Conservation (phyloP, 768 basidiomycete genomes). For the Leccinellum rugosiceps region DNA sequence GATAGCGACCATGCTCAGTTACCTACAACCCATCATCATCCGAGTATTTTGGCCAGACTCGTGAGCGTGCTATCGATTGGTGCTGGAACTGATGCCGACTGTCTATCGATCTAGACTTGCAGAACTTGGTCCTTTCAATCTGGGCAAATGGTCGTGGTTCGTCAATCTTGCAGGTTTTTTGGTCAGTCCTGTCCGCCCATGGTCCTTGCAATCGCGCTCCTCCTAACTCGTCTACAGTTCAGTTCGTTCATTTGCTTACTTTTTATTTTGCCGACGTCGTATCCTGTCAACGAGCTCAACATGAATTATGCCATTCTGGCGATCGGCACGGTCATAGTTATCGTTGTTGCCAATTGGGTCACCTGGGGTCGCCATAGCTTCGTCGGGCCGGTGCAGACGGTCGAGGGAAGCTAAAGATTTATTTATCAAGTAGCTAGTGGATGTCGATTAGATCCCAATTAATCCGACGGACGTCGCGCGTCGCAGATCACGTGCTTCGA, state of each 20-base stretch:
- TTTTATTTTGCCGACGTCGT: slow-evolving; percentile 54
- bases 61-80: slow-evolving; percentile 26
- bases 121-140: slow-evolving; percentile 47
- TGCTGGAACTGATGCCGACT: neutral
- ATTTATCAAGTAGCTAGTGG: neutral
- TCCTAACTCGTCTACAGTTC: slow-evolving; percentile 36
- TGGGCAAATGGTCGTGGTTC: slow-evolving; percentile 51
- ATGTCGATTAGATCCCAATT: neutral
- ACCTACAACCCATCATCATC: slow-evolving; percentile 55
- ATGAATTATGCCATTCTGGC: slow-evolving; percentile 62
- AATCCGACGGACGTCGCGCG: too few species aligned
- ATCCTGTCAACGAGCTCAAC: slow-evolving; percentile 45
- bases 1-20: slow-evolving; percentile 56
- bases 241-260: slow-evolving; percentile 50
- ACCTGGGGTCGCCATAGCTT: slow-evolving; percentile 47
- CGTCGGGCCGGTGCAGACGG: slow-evolving; percentile 43
- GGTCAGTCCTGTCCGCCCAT: slow-evolving; percentile 28
- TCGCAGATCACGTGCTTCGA: slow-evolving; percentile 13
- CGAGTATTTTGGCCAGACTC: slow-evolving; percentile 55
- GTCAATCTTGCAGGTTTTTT: slow-evolving; percentile 48
- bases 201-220: neutral
- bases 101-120: slow-evolving; percentile 34
- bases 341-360: slow-evolving; percentile 46
- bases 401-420: neutral
- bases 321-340: slow-evolving; percentile 42